Evolutionary conservation across 2,329 filamentous ascomycete genomes (phyloP).

Genomic region (Cytospora chrysosperma): DNA sequence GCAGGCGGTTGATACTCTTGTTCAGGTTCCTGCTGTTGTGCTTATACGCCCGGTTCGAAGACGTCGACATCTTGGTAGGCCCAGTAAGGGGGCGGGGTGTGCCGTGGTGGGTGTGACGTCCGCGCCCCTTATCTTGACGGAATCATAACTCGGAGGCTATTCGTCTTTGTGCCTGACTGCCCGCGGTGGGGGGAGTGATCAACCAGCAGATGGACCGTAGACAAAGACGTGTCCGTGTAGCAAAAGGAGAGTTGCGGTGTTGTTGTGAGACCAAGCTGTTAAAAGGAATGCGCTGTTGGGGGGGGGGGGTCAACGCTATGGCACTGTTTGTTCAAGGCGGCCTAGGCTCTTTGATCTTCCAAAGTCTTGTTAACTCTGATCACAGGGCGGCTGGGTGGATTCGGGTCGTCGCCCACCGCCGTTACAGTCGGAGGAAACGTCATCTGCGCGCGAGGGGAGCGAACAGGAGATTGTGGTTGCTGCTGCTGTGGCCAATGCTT

Average conservation of each 20-base stretch:
- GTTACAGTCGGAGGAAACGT: neutral
- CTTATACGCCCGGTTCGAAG: slow-evolving; percentile 48
- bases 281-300: neutral
- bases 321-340: neutral
- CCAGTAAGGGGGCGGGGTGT: slow-evolving; percentile 13
- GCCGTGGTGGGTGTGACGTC: slow-evolving; percentile 23
- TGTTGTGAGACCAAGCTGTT: neutral
- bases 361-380: neutral
- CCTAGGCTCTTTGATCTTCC: neutral
- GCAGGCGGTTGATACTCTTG: slow-evolving; percentile 45
- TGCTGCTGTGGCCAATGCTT: neutral
- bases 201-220: neutral
- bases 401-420: neutral
- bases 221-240: neutral
- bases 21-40: slow-evolving; percentile 43
- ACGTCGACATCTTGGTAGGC: slow-evolving; percentile 48
- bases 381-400: neutral
- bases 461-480: neutral
- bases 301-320: neutral
- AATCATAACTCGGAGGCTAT: slow-evolving; percentile 19
- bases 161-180: neutral
- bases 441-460: neutral
- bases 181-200: neutral
- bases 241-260: neutral
- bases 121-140: slow-evolving; percentile 23